Evolutionary conservation across 805 yeast species (phyloP).

Genomic region (Isabelozyma pseudorhagii): DNA sequence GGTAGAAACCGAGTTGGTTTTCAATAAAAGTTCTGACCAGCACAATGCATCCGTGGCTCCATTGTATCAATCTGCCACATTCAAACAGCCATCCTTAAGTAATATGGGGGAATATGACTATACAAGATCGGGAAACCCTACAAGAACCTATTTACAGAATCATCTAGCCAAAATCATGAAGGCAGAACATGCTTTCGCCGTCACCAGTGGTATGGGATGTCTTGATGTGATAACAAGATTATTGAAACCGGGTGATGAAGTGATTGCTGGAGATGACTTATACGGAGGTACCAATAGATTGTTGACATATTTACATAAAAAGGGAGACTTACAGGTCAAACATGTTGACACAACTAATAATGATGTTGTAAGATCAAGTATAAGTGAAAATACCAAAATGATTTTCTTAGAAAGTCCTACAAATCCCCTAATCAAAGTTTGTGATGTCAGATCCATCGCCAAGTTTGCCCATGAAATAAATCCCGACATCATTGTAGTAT

Average conservation of each 20-base stretch:
- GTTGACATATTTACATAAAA: slow-evolving; percentile 64
- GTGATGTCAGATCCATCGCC: slow-evolving; percentile 70
- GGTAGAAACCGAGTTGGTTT: slow-evolving; percentile 70
- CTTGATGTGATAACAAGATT: slow-evolving; percentile 79
- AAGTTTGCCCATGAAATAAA: slow-evolving; percentile 61
- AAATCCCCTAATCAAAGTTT: slow-evolving; percentile 85
- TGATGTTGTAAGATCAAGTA: slow-evolving; percentile 53
- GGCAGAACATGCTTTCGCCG: slow-evolving; percentile 76
- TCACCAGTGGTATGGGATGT: slow-evolving; percentile 91
- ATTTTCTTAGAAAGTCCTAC: slow-evolving; percentile 90
- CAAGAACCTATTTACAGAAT: slow-evolving; percentile 74
- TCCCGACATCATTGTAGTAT: slow-evolving; percentile 72
- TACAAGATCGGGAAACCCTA: slow-evolving; percentile 93
- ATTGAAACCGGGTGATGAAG: slow-evolving; percentile 80
- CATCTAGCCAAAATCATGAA: slow-evolving; percentile 77
- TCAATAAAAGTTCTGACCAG: slow-evolving; percentile 58
- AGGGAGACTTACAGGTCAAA: slow-evolving; percentile 60
- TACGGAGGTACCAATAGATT: slow-evolving; percentile 93
- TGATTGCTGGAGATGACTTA: slow-evolving; percentile 90
- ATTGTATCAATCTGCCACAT: slow-evolving; percentile 90
- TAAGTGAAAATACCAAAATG: slow-evolving; percentile 62
- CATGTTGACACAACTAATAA: slow-evolving; percentile 83
- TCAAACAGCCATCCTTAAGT: slow-evolving; percentile 70
- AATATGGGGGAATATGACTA: slow-evolving; percentile 73
- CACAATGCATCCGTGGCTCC: slow-evolving; percentile 84